These are phyloP conservation scores for Edaphochlamys debaryana DNA, from an alignment of 139 green algal genomes.

Conservation along the genomic window DNA sequence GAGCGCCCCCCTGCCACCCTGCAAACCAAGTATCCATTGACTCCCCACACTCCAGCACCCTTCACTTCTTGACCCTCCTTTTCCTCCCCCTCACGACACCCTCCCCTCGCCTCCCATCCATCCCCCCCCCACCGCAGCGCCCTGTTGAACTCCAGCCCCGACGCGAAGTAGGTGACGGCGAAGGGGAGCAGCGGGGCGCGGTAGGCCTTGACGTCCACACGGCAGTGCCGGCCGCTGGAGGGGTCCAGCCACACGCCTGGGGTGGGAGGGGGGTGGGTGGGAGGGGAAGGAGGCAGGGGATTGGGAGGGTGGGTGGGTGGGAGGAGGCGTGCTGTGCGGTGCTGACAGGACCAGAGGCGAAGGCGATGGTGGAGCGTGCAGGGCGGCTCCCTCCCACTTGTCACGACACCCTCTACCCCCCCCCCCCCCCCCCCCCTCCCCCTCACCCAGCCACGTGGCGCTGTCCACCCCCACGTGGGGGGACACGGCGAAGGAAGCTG, in stretches of 20 bases:
- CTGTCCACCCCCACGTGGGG: no score
- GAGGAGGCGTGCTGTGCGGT: no score
- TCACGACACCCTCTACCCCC: no score
- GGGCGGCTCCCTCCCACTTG: no score
- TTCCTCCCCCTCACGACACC: background rate
- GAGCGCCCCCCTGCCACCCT: no score
- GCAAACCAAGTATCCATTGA: no score
- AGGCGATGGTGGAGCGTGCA: background rate
- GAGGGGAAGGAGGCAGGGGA: no score
- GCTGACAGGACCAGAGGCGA: background rate
- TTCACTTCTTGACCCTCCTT: background rate
- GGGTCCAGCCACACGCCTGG: constrained; percentile 62
- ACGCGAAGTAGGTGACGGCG: constrained; percentile 60
- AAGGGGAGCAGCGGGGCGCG: constrained; percentile 27
- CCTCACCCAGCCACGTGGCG: no score
- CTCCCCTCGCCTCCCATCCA: background rate
- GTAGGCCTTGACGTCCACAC: constrained; percentile 77
- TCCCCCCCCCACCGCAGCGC: constrained; percentile 41
- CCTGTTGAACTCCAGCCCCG: constrained; percentile 46
- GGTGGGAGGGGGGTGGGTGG: no score
- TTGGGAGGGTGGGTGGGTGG: no score
- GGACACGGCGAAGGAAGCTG: no score
- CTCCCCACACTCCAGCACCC: background rate
- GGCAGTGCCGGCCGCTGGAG: constrained; percentile 39
- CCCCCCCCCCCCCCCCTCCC: no score